A percentile compares a stretch with the other conserved stretches of the same genome.
Conservation (phyloP, 2,329 filamentous ascomycete species). For the Trichoderma gracile region DNA sequence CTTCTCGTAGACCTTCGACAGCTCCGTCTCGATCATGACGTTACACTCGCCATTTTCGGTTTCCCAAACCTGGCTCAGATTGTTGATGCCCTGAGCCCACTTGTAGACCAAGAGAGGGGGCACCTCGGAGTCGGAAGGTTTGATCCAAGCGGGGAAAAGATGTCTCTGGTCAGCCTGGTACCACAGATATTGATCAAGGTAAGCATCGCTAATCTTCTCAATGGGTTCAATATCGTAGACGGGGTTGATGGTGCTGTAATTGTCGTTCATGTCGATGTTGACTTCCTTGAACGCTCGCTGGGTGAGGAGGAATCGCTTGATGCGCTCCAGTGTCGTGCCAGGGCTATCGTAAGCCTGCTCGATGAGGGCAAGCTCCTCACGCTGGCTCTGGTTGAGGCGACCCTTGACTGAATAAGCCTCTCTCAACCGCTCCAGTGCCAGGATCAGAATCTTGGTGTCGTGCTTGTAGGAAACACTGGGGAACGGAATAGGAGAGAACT, state of each 20-base stretch:
- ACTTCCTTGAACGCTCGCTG: slow-evolving; percentile 99
- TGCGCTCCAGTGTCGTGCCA: slow-evolving; percentile 90
- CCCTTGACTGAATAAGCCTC: slow-evolving; percentile 99
- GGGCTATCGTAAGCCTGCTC: slow-evolving; percentile 98
- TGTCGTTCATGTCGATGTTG: slow-evolving; percentile 99
- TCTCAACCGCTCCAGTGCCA: slow-evolving; percentile 87
- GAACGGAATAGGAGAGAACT: slow-evolving; percentile 98
- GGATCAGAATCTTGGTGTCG: slow-evolving; percentile 96
- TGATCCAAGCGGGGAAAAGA: slow-evolving; percentile 98
- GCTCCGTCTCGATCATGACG: slow-evolving; percentile 95
- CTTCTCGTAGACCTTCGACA: slow-evolving; percentile 99
- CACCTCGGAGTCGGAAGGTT: slow-evolving; percentile 96
- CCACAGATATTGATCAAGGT: slow-evolving; percentile 98
- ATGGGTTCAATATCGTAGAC: slow-evolving; percentile 99
- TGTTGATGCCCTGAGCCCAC: slow-evolving; percentile 99
- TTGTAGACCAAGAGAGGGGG: slow-evolving; percentile 94
- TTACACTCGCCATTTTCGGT: slow-evolving; percentile 93
- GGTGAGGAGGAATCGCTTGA: slow-evolving; percentile 95
- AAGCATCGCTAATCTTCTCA: slow-evolving; percentile 98
- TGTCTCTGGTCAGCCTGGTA: slow-evolving; percentile 98
- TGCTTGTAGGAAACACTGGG: slow-evolving; percentile 99
- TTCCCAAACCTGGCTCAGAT: slow-evolving; percentile 93
- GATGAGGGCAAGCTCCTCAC: slow-evolving; percentile 93
- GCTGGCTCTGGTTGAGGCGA: slow-evolving; percentile 92
- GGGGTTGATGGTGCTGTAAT: slow-evolving; percentile 98